Evolutionary conservation across 306 rosid genomes (phyloP), one percentile per base, ranked within the genome.

Genomic region (Prosopis cineraria): DNA sequence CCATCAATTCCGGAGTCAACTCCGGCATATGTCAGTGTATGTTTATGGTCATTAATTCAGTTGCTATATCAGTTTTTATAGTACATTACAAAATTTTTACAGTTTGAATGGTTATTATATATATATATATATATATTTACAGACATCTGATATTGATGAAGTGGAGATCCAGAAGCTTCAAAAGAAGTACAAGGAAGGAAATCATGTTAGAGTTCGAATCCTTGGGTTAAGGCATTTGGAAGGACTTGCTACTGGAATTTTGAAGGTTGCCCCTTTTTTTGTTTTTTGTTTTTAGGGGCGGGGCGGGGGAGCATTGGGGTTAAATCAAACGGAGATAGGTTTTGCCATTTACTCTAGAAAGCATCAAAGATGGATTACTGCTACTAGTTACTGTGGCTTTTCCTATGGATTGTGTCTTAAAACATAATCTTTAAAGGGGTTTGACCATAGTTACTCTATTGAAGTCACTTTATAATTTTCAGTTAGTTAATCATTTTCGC

Each of bases 201-300:
- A 81, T 85, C 84, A 10, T 45, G 90, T 88, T 68, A 91, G 98
- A 59, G 97, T 91, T 79, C 89, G 98, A 41, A 84, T 92, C 81
- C 96, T 92, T 71, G 98, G 96, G 79, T 88, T 91, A 71, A 89
- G 91, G 87, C 90, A 87, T 78, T 88, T 95, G 86, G 98, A 95
- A 85, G 98, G 98, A 55, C 87, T 95, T 83, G 97, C 98, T 17
- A 91, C 90, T 9, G 98, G 99, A 77, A 88, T 78, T 76, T 86
- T 91, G 88, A 95, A 95, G 97, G 98, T 94, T 71, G 68, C 74
- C 68, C 40, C 64, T 72, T 19, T 20, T 40, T 48, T 68, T 47
- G 25, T 31, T 75, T 33, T 66, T 34, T 53, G 20, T 53, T 24
- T 33, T 33, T 33, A 4, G 43, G 56, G 64, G 50, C 53, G 30